Evolutionary conservation across 257 asterid genomes (phyloP).

Genomic region (Solanum virginianum): DNA sequence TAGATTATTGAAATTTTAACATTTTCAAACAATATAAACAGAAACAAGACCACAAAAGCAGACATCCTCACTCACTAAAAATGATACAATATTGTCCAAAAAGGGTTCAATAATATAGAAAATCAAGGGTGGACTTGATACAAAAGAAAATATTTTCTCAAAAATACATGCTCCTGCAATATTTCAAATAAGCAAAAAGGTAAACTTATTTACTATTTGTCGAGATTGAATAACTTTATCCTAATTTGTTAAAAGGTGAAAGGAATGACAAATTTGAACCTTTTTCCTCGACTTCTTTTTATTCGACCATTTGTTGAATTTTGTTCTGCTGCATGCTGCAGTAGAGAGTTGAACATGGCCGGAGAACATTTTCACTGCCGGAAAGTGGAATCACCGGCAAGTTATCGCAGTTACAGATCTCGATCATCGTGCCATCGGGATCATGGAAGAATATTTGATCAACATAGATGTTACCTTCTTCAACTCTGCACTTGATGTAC

Average conservation of each 20-base stretch:
- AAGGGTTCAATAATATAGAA: neutral
- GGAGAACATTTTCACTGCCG: neutral
- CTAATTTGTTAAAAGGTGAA: too few species aligned
- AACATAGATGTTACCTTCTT: conserved; percentile 13
- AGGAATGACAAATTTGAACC: neutral
- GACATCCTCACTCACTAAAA: neutral
- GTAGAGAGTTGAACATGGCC: neutral
- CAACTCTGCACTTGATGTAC: conserved; percentile 6
- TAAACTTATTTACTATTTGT: neutral
- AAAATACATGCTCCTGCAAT: neutral
- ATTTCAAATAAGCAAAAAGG: too few species aligned
- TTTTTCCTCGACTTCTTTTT: neutral
- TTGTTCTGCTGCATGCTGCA: neutral
- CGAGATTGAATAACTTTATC: neutral
- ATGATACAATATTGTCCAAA: neutral
- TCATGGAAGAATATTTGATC: conserved; percentile 19
- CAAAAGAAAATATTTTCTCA: neutral
- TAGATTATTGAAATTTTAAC: neutral
- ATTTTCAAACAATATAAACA: neutral
- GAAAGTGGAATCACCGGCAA: neutral
- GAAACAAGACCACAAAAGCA: neutral
- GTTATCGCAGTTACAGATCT: conserved; percentile 19
- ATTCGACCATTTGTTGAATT: neutral
- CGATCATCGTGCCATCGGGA: conserved; percentile 19
- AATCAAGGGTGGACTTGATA: neutral